These are phyloP conservation scores for Sambucus nigra DNA, from an alignment of 129 eudicot genomes.

Conservation along the genomic window DNA sequence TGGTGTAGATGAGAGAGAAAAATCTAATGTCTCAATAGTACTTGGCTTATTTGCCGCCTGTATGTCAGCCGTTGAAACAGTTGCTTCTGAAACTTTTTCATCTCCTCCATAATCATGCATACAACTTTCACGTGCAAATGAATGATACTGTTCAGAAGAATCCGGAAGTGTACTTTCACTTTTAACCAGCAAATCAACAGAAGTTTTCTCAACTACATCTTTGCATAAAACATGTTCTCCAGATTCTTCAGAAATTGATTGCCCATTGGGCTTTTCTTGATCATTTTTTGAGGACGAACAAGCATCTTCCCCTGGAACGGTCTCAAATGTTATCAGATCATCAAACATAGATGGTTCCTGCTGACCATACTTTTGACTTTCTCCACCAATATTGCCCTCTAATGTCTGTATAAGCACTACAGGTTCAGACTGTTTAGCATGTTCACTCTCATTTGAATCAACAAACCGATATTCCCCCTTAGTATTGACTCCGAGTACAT, in stretches of 20 bases:
- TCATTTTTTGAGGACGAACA: constrained; percentile 26
- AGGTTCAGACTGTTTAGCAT: constrained; percentile 22
- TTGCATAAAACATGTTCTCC: constrained; percentile 9
- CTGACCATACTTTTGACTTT: constrained; percentile 10
- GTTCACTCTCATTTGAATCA: constrained; percentile 19
- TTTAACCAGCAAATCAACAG: constrained; percentile 8
- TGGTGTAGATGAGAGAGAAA: constrained; percentile 16
- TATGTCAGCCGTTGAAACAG: constrained; percentile 12
- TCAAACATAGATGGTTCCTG: constrained; percentile 17
- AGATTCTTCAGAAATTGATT: constrained; percentile 10
- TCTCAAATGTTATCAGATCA: constrained; percentile 24
- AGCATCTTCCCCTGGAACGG: constrained; percentile 19
- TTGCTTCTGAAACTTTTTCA: constrained; percentile 20
- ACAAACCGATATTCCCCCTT: constrained; percentile 8
- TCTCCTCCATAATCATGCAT: constrained; percentile 16
- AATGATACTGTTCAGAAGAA: constrained; percentile 12
- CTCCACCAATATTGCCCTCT: constrained; percentile 13
- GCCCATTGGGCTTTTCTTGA: constrained; percentile 14
- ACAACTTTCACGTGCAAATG: constrained; percentile 14
- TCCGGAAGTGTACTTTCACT: constrained; percentile 12
- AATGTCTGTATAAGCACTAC: constrained; percentile 4
- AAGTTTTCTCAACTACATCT: constrained; percentile 24
- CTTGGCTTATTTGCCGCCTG: constrained; percentile 21
- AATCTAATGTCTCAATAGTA: constrained; percentile 12
- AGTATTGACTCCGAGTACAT: constrained; percentile 11